A percentile compares a stretch with the other conserved stretches of the same genome.
These are phyloP conservation scores for Vicia faba DNA, from an alignment of 306 rosid species.

Conservation along the genomic window DNA sequence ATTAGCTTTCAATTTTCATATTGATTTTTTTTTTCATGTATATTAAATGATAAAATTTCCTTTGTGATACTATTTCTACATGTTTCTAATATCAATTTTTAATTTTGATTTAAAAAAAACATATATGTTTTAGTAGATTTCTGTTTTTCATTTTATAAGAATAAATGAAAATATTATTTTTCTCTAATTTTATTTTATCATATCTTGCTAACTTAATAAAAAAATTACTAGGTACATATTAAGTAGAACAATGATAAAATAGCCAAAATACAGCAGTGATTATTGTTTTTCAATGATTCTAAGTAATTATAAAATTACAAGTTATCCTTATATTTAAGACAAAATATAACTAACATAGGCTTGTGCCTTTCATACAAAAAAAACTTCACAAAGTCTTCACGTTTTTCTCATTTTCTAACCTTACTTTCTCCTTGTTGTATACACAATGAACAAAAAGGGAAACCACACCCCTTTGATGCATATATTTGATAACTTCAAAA, in stretches of 20 bases:
- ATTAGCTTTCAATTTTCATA: too few species aligned
- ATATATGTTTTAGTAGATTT: too few species aligned
- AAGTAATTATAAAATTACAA: slow-evolving; percentile 39
- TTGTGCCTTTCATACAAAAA: slow-evolving; percentile 42
- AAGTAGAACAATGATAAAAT: background rate
- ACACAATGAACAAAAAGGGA: slow-evolving; percentile 49
- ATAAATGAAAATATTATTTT: too few species aligned
- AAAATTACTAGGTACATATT: too few species aligned
- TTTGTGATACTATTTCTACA: too few species aligned
- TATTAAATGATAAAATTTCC: too few species aligned
- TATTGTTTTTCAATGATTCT: slow-evolving; percentile 24
- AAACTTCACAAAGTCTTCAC: slow-evolving; percentile 42
- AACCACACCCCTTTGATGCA: slow-evolving; percentile 47
- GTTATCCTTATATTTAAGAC: slow-evolving; percentile 26
- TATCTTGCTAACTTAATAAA: too few species aligned
- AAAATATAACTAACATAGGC: slow-evolving; percentile 37
- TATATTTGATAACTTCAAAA: slow-evolving; percentile 43
- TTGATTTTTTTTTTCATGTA: too few species aligned
- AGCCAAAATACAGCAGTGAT: slow-evolving; percentile 6
- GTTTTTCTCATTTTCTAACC: slow-evolving; percentile 42
- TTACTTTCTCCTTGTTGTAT: slow-evolving; percentile 44
- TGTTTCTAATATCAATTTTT: too few species aligned
- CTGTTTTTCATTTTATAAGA: too few species aligned
- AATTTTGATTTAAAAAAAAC: too few species aligned
- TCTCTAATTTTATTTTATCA: too few species aligned